phyloP scores from a whole-genome alignment of 257 asterid species.

The Solanum chmielewskii region DNA sequence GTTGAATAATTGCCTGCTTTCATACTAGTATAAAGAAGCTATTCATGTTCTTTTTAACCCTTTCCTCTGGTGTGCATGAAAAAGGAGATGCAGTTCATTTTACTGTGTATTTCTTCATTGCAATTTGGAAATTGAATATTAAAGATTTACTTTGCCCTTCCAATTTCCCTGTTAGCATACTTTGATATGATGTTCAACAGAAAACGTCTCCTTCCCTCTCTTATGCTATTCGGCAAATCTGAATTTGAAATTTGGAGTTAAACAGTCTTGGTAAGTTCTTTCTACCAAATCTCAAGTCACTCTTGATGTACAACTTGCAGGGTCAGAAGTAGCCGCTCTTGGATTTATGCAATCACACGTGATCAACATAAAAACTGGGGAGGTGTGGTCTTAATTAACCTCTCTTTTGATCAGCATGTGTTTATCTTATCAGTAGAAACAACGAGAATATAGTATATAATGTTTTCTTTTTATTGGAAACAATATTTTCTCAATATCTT shows the following conservation, averaged over 20 bases:
- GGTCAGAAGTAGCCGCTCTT: background rate
- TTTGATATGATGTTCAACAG: background rate
- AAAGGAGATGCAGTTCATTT: background rate
- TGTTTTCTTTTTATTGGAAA: background rate
- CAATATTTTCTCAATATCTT: background rate
- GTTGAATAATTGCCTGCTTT: background rate
- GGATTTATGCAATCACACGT: constrained; percentile 4
- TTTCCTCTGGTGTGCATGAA: background rate
- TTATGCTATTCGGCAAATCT: background rate
- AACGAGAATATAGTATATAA: background rate
- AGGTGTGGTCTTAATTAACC: background rate
- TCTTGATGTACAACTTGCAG: background rate
- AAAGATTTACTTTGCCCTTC: background rate
- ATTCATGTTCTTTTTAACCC: background rate
- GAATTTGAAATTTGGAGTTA: background rate
- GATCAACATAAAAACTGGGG: constrained; percentile 6
- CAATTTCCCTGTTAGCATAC: background rate
- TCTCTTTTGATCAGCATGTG: background rate
- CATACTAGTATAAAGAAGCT: background rate
- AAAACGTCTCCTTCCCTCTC: background rate
- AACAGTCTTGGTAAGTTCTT: background rate
- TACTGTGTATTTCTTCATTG: background rate
- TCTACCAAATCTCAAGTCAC: background rate
- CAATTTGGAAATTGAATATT: background rate
- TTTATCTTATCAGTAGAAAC: background rate